Evolutionary conservation across 2,329 filamentous ascomycete species (phyloP).

Genomic region (Exserohilum rostratum): DNA sequence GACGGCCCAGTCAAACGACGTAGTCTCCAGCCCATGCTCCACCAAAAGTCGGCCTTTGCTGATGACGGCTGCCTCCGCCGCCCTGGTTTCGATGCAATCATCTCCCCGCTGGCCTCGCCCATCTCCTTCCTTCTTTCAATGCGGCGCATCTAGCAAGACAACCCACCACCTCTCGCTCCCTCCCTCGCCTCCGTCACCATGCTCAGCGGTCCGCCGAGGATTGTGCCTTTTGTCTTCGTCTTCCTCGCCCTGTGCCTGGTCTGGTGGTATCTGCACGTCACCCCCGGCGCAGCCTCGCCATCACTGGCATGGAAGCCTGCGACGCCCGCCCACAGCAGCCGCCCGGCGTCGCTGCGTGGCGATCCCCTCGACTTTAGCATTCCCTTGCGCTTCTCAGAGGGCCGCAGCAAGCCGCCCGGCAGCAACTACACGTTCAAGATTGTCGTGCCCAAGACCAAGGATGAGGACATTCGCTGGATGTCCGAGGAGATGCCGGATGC

Average conservation of each 20-base stretch:
- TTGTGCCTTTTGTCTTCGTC: constrained; percentile 37
- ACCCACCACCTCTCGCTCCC: not conserved
- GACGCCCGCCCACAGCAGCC: constrained; percentile 7
- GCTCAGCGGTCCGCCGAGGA: constrained; percentile 45
- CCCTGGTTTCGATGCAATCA: constrained; percentile 4
- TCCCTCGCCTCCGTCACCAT: constrained; percentile 21
- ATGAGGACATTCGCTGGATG: constrained; percentile 48
- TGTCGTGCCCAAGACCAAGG: constrained; percentile 46
- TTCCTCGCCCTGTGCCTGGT: constrained; percentile 33
- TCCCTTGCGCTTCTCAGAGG: constrained; percentile 41
- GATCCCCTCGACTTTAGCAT: constrained; percentile 47
- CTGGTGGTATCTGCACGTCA: constrained; percentile 40
- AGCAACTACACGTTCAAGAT: constrained; percentile 46
- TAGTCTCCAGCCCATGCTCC: constrained; percentile 5
- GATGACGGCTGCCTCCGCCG: constrained; percentile 6
- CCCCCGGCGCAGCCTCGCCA: constrained; percentile 15
- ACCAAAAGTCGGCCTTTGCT: constrained; percentile 5
- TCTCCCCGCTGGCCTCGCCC: not conserved
- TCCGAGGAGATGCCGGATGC: constrained; percentile 41
- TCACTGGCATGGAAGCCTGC: constrained; percentile 23
- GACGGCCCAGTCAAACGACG: constrained; percentile 7
- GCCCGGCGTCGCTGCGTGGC: constrained; percentile 21
- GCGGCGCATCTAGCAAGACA: constrained; percentile 1
- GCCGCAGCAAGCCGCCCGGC: constrained; percentile 39
- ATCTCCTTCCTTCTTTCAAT: constrained; percentile 5